Evolutionary conservation across 2,329 filamentous ascomycete genomes (phyloP), one percentile per base, ranked within the genome.

Genomic region (Ascochyta pisi): DNA sequence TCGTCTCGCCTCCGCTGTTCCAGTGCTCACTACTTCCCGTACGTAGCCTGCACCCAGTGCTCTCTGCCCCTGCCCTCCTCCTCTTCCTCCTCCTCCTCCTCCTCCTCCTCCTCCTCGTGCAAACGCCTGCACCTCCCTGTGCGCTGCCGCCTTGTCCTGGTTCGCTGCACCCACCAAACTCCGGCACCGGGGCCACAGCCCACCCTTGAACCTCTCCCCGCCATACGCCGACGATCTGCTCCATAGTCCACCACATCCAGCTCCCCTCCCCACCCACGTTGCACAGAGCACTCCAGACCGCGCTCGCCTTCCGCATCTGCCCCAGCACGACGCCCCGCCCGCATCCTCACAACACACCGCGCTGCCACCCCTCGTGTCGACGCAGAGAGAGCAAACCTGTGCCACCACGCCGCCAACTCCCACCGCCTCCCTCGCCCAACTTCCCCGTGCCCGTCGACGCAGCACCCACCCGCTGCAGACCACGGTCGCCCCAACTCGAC

Each of bases 381-480:
- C 63, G 64, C 64, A 67, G 64, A 63, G 61, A 62, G 56, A 39
- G 61, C 65, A 67, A 71, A 67, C 63, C 44, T 64, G 68, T 68
- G 61, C 58, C 62, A 68, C 66, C 63, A 45, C 43, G 49, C 40
- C 62, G 62, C 47, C 53, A 47, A 47, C 52, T 33, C 51, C 49
- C 46, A 55, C 23, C 54, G 56, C 60, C 52, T 16, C 51, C 54
- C 39, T 57, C 61, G 54, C 50, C 52, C n/a, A 29, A 31, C 63
- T 67, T 66, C 67, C 66, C 69, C 66, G 35, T 37, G 35, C 40
- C 52, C 31, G 41, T 34, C 43, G 46, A 43, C 49, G 46, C 59
- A 54, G 60, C 61, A 58, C 35, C 24, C 57, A 61, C 43, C 62
- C 54, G 57, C 24, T 41, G 46, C 46, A 15, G 49, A 24, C 52